phyloP scores from a whole-genome alignment of 345 rosid genomes.

The Passiflora organensis region DNA sequence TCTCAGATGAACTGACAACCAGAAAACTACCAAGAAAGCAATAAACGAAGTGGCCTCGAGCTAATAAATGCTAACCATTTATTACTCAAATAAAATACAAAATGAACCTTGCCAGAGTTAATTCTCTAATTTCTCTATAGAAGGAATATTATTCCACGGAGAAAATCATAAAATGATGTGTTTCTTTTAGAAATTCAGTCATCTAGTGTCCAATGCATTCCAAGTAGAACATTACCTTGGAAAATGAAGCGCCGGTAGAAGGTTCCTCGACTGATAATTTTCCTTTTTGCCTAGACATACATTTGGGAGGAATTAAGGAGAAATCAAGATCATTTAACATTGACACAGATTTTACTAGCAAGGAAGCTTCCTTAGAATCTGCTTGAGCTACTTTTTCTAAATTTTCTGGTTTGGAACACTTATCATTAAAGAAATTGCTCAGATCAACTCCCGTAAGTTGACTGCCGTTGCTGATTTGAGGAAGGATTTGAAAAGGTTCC shows the following conservation, averaged over 20 bases:
- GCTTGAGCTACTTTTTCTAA: slow-evolving; percentile 27
- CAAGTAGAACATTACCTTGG: slow-evolving; percentile 19
- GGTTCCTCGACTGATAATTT: slow-evolving; percentile 26
- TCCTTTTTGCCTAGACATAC: slow-evolving; percentile 30
- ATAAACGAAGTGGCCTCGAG: too few relatives aligned
- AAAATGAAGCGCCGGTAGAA: slow-evolving; percentile 19
- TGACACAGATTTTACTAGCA: slow-evolving; percentile 58
- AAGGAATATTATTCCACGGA: neutral
- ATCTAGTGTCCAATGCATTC: too few relatives aligned
- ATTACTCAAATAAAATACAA: too few relatives aligned
- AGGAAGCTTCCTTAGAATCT: slow-evolving; percentile 38
- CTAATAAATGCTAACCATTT: too few relatives aligned
- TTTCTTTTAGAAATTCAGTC: too few relatives aligned
- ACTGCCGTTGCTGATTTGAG: slow-evolving; percentile 24
- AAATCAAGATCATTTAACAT: slow-evolving; percentile 76
- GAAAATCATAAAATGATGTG: neutral
- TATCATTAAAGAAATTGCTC: slow-evolving; percentile 20
- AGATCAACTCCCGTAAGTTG: slow-evolving; percentile 24
- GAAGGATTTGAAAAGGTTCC: slow-evolving; percentile 30
- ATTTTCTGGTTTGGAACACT: slow-evolving; percentile 26
- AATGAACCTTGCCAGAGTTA: too few relatives aligned
- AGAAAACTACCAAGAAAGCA: too few relatives aligned
- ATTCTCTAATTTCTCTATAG: too few relatives aligned
- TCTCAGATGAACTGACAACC: too few relatives aligned
- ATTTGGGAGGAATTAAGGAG: slow-evolving; percentile 74